Base-by-base conservation (phyloP, 2,329 filamentous ascomycete species). In the Phaeosphaeria sp. region DNA sequence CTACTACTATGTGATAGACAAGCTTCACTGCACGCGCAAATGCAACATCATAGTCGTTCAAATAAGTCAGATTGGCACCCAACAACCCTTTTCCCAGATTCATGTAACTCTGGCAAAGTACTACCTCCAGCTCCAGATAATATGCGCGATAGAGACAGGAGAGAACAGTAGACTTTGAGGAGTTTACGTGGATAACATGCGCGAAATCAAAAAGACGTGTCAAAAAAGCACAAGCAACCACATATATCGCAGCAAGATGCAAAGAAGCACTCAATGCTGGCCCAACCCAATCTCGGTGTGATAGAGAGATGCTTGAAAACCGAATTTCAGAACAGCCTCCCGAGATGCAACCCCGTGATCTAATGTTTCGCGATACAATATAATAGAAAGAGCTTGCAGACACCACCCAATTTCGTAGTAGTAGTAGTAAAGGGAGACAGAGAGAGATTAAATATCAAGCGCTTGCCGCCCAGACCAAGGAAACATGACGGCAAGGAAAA, bases 331-430 rank as follows among this genome's bases (percentile, higher is more conserved):
- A 61, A 60, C 60, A 66, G 65, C 63, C 65, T 64, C 66, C 41
- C 66, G 54, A 50, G 66, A 69, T 64, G 67, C 67, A 68, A 62
- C 43, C 65, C 67, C 62, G 57, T 46, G 53, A 59, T 69, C 67
- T 69, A 69, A 55, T 63, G 49, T 54, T 60, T 59, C 30, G 64
- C 65, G 50, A 64, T 55, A 66, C 15, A 43, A 67, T 36, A 6
- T 7, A 15, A 36, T 36, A 36, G 30, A 36, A 36, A 36, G 30
- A 66, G 66, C 25, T 33, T 59, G 62, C 64, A 69, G 52, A 62
- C 56, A 55, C 67, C 67, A 59, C 65, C 67, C 67, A 66, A 48
- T 66, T 65, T 67, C 59, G 59, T 62, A 44, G 54, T 51, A 52
- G 52, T 11, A 30, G 30, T 36, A 50, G 39, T 58, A 52, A 54